Base-by-base conservation (phyloP, 2,329 filamentous ascomycete genomes). In the Pezicula rhizophila region DNA sequence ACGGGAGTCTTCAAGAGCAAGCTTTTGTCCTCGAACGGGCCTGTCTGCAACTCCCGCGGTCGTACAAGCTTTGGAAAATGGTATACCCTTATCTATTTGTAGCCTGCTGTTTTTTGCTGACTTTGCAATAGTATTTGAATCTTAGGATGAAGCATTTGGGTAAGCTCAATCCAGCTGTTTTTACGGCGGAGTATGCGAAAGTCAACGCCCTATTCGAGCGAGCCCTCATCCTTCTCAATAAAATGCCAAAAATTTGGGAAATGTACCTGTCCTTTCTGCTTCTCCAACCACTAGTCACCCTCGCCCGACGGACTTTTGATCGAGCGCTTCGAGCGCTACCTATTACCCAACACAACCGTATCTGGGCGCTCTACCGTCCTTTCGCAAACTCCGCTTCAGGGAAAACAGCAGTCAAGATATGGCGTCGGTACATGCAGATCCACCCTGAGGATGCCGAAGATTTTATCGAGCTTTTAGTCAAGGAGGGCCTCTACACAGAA, bases 191-290 rank as follows among this genome's bases (percentile, higher is more conserved):
- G 64, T 97, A 86, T 69, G 79, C 84, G 64, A 99, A 97, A 69
- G 90, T 97, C 66, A 99, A 99, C 66, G 79, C 88, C 47, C 80
- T 97, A 37, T 99, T 96, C 66, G 93, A 99, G 71, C 81, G 89
- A 59, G 91, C 93, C 3, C 73, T 99, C 45, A 88, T 96, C 50
- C 77, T 99, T 37, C 79, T 99, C 53, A 96, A 99, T 72, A 99
- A 99, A 72, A 99, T 99, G 93, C 93, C 95, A 20, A 81, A 83
- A 57, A 93, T 99, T 64, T 99, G 93, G 95, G 91, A 96, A 66
- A 89, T 97, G 83, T 99, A 96, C 66, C 82, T 99, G 53, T 79
- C 79, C 43, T 97, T 99, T 64, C 75, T 99, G 50, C 82, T 92
- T 64, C 82, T 87, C 62, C 93, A 99, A 66, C 93, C 93, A n/a